Conservation (phyloP, 768 basidiomycete species). For the Russula brevipes region DNA sequence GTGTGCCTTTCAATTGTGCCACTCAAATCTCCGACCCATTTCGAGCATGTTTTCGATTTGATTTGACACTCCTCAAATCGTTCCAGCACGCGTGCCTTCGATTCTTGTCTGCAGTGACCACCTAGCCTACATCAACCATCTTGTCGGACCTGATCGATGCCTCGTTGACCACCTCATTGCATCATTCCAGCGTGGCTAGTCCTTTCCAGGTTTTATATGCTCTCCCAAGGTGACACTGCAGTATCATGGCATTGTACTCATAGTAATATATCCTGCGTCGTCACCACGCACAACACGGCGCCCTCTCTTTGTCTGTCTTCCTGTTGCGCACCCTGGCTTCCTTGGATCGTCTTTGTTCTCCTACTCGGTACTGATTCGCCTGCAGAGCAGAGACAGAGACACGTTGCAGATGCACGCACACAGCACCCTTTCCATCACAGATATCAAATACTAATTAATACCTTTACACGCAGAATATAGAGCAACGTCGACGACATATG, state of each 20-base stretch:
- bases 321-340: not conserved
- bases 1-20: too few species aligned
- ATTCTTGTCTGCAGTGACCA: not conserved
- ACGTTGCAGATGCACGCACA: not conserved
- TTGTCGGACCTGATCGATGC: not conserved
- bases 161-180: slow-evolving; percentile 1
- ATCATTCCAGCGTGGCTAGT: not conserved
- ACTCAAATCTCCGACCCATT: too few species aligned
- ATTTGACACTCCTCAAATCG: not conserved
- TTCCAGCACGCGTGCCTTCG: not conserved
- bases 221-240: too few species aligned
- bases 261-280: too few species aligned
- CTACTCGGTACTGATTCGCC: not conserved
- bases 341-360: not conserved
- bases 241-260: too few species aligned
- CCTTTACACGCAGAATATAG: too few species aligned
- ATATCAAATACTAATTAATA: not conserved
- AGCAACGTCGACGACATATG: too few species aligned
- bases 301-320: not conserved
- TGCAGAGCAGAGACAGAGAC: not conserved
- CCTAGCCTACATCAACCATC: too few species aligned
- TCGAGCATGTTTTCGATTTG: too few species aligned
- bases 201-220: too few species aligned
- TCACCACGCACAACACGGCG: too few species aligned
- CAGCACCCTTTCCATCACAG: not conserved